Percentiles rank a stretch among this genome's conserved stretches.
Conservation (phyloP, 495 filamentous ascomycete species). For the Hyaloscypha variabilis region DNA sequence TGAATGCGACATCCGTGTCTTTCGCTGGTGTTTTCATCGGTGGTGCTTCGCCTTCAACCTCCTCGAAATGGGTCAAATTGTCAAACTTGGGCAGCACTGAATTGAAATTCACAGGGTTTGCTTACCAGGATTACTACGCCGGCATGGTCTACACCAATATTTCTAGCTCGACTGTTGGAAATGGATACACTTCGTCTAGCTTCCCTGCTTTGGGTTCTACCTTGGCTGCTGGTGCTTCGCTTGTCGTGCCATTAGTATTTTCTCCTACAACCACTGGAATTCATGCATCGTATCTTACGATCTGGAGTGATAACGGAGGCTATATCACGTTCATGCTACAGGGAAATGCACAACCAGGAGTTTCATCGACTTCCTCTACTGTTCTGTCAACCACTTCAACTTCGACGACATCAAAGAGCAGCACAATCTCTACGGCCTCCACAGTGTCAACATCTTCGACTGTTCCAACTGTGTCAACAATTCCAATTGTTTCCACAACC, state of each 20-base stretch:
- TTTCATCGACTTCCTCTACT: not conserved
- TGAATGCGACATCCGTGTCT: not conserved
- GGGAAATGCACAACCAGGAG: not conserved
- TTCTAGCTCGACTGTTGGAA: not conserved
- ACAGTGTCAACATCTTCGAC: not conserved
- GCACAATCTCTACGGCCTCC: not conserved
- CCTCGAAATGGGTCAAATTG: not conserved
- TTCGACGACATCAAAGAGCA: not conserved
- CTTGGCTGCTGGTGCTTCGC: not conserved
- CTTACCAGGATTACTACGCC: not conserved
- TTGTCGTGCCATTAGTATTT: not conserved
- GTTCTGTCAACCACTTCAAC: not conserved
- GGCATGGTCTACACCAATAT: not conserved
- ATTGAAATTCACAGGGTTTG: not conserved
- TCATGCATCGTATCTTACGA: not conserved
- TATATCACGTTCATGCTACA: not conserved
- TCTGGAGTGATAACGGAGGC: not conserved
- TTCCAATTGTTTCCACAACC: constrained; percentile 11
- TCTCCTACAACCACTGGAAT: not conserved
- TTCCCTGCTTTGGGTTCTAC: not conserved
- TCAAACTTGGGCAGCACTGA: not conserved
- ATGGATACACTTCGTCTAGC: not conserved
- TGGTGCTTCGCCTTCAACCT: not conserved
- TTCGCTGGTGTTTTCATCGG: not conserved
- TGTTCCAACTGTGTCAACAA: not conserved